A percentile compares a stretch with the other conserved stretches of the same genome.
These are phyloP conservation scores for Guadua angustifolia DNA, from an alignment of 176 grass and related monocot species.

Conservation along the genomic window DNA sequence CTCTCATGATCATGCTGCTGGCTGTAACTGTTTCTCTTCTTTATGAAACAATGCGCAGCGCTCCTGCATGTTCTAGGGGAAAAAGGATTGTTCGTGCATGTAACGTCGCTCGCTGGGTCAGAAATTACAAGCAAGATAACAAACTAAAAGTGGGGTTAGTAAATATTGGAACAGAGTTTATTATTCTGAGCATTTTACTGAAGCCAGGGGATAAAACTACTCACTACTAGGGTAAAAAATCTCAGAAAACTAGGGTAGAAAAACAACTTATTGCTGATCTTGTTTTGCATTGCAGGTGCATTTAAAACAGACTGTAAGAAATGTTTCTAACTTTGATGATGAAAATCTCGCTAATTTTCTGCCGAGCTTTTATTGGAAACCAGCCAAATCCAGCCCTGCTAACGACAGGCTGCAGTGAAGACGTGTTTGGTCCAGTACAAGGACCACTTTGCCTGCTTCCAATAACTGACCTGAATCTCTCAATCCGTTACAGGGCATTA, in stretches of 20 bases:
- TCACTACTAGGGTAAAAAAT: not conserved
- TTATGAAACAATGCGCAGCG: no score
- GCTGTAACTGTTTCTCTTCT: no score
- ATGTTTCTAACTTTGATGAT: not conserved
- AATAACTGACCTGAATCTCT: slow-evolving; percentile 18
- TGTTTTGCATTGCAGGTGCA: not conserved
- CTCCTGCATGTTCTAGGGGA: no score
- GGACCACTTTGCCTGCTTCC: slow-evolving; percentile 40
- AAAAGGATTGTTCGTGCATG: no score
- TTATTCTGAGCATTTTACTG: not conserved
- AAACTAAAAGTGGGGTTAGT: no score
- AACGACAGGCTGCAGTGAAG: slow-evolving; percentile 44
- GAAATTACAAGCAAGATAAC: no score
- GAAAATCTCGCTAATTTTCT: not conserved
- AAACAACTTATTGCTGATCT: not conserved
- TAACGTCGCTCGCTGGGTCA: no score
- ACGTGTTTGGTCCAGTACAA: slow-evolving; percentile 26
- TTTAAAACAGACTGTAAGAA: not conserved
- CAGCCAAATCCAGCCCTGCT: slow-evolving; percentile 43
- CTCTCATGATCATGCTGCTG: no score
- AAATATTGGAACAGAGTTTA: no score
- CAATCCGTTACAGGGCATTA: not conserved
- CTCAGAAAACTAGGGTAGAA: not conserved
- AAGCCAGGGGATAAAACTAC: not conserved
- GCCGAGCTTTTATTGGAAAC: slow-evolving; percentile 3